These are phyloP conservation scores for Aspergillus fructus DNA, from an alignment of 2,329 filamentous ascomycete genomes.

Conservation along the genomic window DNA sequence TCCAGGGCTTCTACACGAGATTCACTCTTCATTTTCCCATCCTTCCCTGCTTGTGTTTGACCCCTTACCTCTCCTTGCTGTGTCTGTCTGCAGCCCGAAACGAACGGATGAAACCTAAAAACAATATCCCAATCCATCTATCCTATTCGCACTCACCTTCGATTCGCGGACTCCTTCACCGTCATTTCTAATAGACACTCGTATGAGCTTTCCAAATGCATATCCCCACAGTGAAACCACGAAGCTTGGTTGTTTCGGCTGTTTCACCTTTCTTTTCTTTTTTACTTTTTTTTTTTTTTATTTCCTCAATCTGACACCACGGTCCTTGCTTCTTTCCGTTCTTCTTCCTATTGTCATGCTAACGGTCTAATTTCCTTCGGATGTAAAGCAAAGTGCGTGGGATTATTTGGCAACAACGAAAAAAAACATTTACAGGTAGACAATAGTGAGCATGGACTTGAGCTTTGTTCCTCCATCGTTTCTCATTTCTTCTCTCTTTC, in stretches of 20 bases:
- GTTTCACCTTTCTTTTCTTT: constrained; percentile 3
- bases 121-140: background rate
- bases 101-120: constrained; percentile 6
- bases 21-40: background rate
- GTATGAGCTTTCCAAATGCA: background rate
- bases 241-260: background rate
- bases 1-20: background rate
- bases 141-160: background rate
- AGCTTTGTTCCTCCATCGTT: background rate
- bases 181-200: constrained; percentile 5
- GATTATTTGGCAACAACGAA: constrained; percentile 1
- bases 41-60: background rate
- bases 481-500: background rate
- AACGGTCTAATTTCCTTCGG: constrained; percentile 3
- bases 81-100: background rate
- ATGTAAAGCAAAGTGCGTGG: constrained; percentile 6
- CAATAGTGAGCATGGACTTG: background rate
- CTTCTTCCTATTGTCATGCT: constrained; percentile 7
- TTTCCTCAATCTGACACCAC: background rate
- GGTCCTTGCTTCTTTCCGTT: background rate
- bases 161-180: background rate
- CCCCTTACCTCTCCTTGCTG: constrained; percentile 3
- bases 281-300: constrained; percentile 1
- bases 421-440: constrained; percentile 11
- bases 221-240: background rate